Base-by-base conservation (phyloP, 2,329 filamentous ascomycete species). In the Monilinia aucupariae region DNA sequence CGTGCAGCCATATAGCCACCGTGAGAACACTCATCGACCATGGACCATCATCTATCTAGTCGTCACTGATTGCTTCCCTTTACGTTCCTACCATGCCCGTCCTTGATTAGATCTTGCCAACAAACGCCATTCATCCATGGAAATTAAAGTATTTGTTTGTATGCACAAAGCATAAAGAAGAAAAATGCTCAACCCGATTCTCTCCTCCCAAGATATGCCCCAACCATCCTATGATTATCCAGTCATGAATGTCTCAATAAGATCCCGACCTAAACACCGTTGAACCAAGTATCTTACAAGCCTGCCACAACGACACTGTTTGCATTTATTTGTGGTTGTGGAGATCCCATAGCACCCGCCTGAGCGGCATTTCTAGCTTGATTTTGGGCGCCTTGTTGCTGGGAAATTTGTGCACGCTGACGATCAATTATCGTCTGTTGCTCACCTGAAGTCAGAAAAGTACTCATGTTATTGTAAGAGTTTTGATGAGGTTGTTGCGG, bases 351-450 rank as follows among this genome's bases (percentile, higher is more conserved):
- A 32, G 69, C 64, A 59, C 67, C 60, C 27, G 70, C 58, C 61
- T 72, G 72, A 15, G 71, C 69, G 30, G 68, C 68, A 62, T 64
- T 69, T 64, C 71, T 69, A 50, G 72, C 72, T 52, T 71, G 67
- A 52, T 72, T 68, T 48, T 74, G 72, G 17, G 67, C 62, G 17
- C 58, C 62, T 63, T 73, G 73, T 56, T 75, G 74, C 58, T 70
- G 68, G 22, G 72, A 73, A n/a, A 75, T 59, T 54, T 74, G 72
- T 54, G 71, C 73, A 37, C 73, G 68, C 62, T 75, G 73, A 34
- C 73, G 70, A 41, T 76, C 74, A 66, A 76, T 71, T 67, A 77
- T 72, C 49, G 65, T 69, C 30, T 71, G 67, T 53, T 76, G 75
- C 61, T 76, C 67, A 61, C 71, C 71, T 22, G 67, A 64, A 22